phyloP scores from a whole-genome alignment of 768 basidiomycete genomes.

The Gymnopilus dilepis region DNA sequence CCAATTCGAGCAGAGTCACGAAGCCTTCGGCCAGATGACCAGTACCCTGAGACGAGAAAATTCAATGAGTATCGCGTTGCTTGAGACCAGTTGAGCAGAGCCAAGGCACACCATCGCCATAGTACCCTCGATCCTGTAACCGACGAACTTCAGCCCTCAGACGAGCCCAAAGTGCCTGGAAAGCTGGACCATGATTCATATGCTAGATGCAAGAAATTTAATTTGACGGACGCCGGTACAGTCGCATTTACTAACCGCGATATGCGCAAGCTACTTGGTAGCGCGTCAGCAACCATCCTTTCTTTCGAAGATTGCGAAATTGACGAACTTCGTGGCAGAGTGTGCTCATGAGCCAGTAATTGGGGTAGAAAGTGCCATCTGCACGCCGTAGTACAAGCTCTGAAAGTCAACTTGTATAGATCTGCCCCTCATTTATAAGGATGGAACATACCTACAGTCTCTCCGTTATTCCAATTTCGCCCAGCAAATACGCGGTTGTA shows the following conservation, averaged over 20 bases:
- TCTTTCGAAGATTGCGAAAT: neutral
- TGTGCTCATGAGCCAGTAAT: slow-evolving; percentile 74
- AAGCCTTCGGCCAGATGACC: slow-evolving; percentile 79
- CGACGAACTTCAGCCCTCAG: slow-evolving; percentile 68
- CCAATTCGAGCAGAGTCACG: slow-evolving; percentile 63
- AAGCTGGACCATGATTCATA: slow-evolving; percentile 79
- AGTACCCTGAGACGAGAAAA: slow-evolving; percentile 61
- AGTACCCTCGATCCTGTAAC: slow-evolving; percentile 79
- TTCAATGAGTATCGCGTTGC: neutral
- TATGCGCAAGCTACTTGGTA: slow-evolving; percentile 71
- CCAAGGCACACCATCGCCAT: slow-evolving; percentile 72
- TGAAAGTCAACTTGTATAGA: slow-evolving; percentile 30
- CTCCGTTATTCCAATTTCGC: slow-evolving; percentile 85
- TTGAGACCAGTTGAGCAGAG: neutral
- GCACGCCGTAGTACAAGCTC: slow-evolving; percentile 76
- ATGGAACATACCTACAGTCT: slow-evolving; percentile 64
- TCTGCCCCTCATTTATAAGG: neutral
- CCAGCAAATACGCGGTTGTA: slow-evolving; percentile 80
- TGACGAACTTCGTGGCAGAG: slow-evolving; percentile 80
- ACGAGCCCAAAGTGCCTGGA: slow-evolving; percentile 76
- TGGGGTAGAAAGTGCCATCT: slow-evolving; percentile 64
- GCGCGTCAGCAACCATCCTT: slow-evolving; percentile 15
- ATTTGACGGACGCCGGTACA: neutral
- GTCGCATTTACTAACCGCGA: slow-evolving; percentile 54
- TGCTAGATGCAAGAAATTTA: slow-evolving; percentile 51